Base-by-base conservation (phyloP, 768 basidiomycete genomes). In the Amanita brunnescens region DNA sequence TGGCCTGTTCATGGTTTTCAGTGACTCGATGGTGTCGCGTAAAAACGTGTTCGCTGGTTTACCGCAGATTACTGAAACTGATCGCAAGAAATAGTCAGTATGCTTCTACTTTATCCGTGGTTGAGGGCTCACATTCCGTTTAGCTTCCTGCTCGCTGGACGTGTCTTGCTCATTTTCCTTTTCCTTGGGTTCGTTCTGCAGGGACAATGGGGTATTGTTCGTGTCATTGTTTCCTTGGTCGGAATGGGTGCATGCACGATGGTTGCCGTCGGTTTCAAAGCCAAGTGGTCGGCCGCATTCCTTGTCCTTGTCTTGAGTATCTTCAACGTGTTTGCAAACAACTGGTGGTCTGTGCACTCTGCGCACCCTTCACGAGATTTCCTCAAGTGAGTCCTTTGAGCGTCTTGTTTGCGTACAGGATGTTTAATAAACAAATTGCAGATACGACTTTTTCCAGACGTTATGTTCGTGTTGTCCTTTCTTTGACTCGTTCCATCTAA, bases 391-490 rank as follows among this genome's bases (percentile, higher is more conserved):
- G 86, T 73, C 8, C 18, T 6, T 16, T 41, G 21, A 42, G 9
- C 8, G 18, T 32, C n/a, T n/a, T n/a, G n/a, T n/a, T n/a, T n/a
- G n/a, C n/a, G 18, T 20, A 29, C 30, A 12, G 2, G 20, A 24
- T 7, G 23, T 30, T 54, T 47, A 52, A 62, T 70, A 45, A 73
- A 46, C 21, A 44, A 12, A 50, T 49, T 42, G 14, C 55, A 91
- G 90, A 77, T 96, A 97, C 62, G 96, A 99, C 70, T 99, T 99
- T 74, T 97, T 96, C 87, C 93, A 97, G 70, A 98, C 93, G 29
- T 77, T 96, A 30, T 96, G 76, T 78, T 54, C 49, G 76, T 73
- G 12, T 47, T 12, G 13, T 46, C 6, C 23, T 33, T 51, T 26
- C 24, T 29, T 38, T 32, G 5, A 21, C 16, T 39, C 33, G 50